These are phyloP conservation scores for Aechmea fasciata DNA, from an alignment of 176 grass and related monocot species.

Conservation along the genomic window DNA sequence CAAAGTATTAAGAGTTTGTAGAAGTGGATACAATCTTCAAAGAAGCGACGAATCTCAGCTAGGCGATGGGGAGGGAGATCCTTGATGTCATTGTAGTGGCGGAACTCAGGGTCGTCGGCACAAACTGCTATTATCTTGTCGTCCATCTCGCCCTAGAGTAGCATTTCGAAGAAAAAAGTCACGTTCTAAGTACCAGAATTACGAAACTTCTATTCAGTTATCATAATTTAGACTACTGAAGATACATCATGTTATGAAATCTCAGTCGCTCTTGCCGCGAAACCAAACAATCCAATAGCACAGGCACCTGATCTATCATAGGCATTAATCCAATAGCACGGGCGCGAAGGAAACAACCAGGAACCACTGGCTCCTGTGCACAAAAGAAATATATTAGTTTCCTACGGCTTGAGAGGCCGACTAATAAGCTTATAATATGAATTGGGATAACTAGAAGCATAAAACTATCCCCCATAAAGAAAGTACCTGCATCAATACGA, in stretches of 20 bases:
- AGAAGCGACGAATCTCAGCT: slow-evolving; percentile 94
- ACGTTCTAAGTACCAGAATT: background rate
- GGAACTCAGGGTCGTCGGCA: slow-evolving; percentile 91
- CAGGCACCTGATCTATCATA: slow-evolving; percentile 94
- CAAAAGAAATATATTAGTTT: slow-evolving; percentile 9
- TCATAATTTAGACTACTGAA: background rate
- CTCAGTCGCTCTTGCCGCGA: too few relatives aligned
- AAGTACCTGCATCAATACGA: slow-evolving; percentile 84
- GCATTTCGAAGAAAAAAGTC: background rate
- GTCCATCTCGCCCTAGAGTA: slow-evolving; percentile 84
- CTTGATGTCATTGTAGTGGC: slow-evolving; percentile 89
- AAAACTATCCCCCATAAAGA: background rate
- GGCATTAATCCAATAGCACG: slow-evolving; percentile 98
- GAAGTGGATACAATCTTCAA: slow-evolving; percentile 76
- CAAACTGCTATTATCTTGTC: slow-evolving; percentile 99
- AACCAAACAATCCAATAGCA: slow-evolving; percentile 12
- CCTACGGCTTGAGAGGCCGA: background rate
- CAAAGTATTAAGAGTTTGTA: background rate
- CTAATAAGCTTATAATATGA: background rate
- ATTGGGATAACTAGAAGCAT: background rate
- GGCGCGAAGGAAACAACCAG: slow-evolving; percentile 85
- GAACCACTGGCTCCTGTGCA: slow-evolving; percentile 70
- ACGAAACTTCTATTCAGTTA: background rate
- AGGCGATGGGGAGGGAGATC: slow-evolving; percentile 82
- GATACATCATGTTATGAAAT: too few relatives aligned